Conservation (phyloP, 495 filamentous ascomycete species). For the Penicillium cataractarum region DNA sequence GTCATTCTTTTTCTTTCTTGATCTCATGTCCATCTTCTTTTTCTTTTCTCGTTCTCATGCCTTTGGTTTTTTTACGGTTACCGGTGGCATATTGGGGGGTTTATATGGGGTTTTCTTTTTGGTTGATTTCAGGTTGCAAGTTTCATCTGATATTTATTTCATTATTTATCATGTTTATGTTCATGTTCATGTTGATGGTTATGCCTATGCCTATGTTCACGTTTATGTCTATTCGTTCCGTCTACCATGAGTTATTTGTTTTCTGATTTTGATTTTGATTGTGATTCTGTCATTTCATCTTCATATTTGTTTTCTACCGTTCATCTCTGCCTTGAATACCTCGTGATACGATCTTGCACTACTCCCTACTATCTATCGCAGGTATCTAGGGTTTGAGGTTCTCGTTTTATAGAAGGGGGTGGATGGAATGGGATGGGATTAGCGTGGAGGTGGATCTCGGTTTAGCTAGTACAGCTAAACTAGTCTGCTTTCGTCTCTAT, state of each 20-base stretch:
- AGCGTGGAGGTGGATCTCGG: neutral
- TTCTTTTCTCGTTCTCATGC: neutral
- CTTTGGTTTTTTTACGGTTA: constrained; percentile 12
- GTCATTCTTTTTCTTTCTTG: constrained; percentile 18
- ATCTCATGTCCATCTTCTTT: constrained; percentile 3
- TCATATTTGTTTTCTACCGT: no score
- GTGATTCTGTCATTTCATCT: neutral
- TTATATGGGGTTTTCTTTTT: constrained; percentile 6
- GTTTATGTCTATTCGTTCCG: neutral
- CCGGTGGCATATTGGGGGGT: constrained; percentile 24
- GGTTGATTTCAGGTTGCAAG: constrained; percentile 8
- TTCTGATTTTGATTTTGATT: neutral
- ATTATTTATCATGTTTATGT: neutral
- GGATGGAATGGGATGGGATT: neutral
- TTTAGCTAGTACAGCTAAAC: neutral
- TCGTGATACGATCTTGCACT: constrained; percentile 23
- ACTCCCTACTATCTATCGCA: constrained; percentile 3
- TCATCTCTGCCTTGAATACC: constrained; percentile 1
- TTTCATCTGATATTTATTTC: neutral
- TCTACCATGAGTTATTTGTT: constrained; percentile 16
- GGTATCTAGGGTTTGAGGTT: constrained; percentile 6
- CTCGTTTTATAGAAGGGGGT: constrained; percentile 14
- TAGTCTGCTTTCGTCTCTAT: neutral
- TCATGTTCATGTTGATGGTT: neutral
- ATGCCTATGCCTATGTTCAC: neutral